Conservation (phyloP, 768 basidiomycete genomes). For the Rhizopogon sp. region DNA sequence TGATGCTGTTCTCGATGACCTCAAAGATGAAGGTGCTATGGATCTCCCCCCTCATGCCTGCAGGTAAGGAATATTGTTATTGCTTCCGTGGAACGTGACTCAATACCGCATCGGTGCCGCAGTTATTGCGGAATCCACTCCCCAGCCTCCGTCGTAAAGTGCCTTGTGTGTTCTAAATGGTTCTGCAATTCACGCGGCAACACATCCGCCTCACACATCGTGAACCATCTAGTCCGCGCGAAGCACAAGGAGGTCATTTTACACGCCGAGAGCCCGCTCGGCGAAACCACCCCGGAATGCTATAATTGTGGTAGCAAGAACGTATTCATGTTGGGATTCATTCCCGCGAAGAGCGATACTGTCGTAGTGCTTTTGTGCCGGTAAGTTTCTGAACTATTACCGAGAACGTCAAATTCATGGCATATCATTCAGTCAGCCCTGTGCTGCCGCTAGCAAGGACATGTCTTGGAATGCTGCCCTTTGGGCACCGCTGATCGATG, state of each 20-base stretch:
- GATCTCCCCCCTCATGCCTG: slow-evolving; percentile 92
- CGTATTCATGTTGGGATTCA: slow-evolving; percentile 99
- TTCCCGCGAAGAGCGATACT: slow-evolving; percentile 98
- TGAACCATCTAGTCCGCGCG: slow-evolving; percentile 97
- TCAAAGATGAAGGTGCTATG: slow-evolving; percentile 75
- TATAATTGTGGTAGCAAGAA: slow-evolving; percentile 99
- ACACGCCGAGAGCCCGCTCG: slow-evolving; percentile 91
- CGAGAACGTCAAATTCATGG: not conserved
- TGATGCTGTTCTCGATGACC: slow-evolving; percentile 82
- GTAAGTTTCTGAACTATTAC: slow-evolving; percentile 39
- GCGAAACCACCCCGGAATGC: slow-evolving; percentile 97
- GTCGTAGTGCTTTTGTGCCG: slow-evolving; percentile 96
- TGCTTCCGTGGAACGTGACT: slow-evolving; percentile 1
- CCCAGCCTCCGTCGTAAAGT: slow-evolving; percentile 95
- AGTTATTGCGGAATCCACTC: slow-evolving; percentile 99
- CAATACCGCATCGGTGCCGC: not conserved
- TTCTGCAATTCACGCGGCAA: slow-evolving; percentile 99
- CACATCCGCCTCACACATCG: slow-evolving; percentile 97
- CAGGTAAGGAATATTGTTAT: slow-evolving; percentile 53
- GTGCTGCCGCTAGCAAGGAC: slow-evolving; percentile 94
- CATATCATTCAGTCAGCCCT: slow-evolving; percentile 74
- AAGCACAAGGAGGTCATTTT: slow-evolving; percentile 99
- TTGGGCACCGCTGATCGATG: slow-evolving; percentile 98
- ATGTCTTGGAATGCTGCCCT: slow-evolving; percentile 98
- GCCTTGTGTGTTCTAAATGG: slow-evolving; percentile 88